phyloP scores from a whole-genome alignment of 495 filamentous ascomycete species.

The Neurospora discreta region DNA sequence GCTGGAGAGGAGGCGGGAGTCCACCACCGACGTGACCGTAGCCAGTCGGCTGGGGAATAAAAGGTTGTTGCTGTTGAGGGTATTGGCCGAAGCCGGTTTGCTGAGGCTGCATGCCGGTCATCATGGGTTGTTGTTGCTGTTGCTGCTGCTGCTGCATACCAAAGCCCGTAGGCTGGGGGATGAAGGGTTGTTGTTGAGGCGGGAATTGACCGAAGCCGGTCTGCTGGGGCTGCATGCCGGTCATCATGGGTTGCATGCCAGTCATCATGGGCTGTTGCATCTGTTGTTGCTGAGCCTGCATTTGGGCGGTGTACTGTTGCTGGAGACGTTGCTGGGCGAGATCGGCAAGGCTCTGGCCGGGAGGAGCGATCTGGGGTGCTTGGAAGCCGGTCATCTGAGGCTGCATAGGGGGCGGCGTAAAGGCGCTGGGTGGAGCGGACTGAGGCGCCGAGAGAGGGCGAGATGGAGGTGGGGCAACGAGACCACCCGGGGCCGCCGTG shows the following conservation, averaged over 20 bases:
- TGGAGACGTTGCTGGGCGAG: slow-evolving; percentile 57
- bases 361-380: slow-evolving; percentile 46
- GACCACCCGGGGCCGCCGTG: slow-evolving; percentile 45
- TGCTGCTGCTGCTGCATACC: slow-evolving; percentile 28
- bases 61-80: background rate
- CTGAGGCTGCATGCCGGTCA: slow-evolving; percentile 37
- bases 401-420: slow-evolving; percentile 64
- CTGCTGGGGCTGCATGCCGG: slow-evolving; percentile 35
- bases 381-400: slow-evolving; percentile 74
- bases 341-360: slow-evolving; percentile 66
- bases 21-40: background rate
- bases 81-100: slow-evolving; percentile 38
- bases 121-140: slow-evolving; percentile 34
- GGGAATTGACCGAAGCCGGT: slow-evolving; percentile 36
- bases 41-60: background rate
- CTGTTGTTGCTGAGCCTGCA: slow-evolving; percentile 20
- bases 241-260: slow-evolving; percentile 27
- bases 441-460: slow-evolving; percentile 85
- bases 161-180: background rate
- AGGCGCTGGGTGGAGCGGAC: slow-evolving; percentile 62
- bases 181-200: background rate
- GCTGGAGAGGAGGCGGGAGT: slow-evolving; percentile 38
- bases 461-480: slow-evolving; percentile 66
- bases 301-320: slow-evolving; percentile 33
- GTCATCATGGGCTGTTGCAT: slow-evolving; percentile 14